A percentile compares a stretch with the other conserved stretches of the same genome.
These are phyloP conservation scores for Dendrobium nobile DNA, from an alignment of 106 monocot species.

Conservation along the genomic window DNA sequence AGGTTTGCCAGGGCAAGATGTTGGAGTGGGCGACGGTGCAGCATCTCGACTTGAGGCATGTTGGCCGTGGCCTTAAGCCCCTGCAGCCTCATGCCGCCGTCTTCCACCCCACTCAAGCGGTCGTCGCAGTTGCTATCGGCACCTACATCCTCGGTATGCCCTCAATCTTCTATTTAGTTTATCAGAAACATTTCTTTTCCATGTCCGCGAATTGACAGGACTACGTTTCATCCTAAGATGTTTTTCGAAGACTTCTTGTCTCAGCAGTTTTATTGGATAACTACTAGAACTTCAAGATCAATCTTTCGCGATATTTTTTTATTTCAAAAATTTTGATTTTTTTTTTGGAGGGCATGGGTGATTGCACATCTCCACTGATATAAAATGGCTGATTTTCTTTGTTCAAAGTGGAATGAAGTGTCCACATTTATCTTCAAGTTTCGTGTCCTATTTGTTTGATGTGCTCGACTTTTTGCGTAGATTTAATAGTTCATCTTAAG, in stretches of 20 bases:
- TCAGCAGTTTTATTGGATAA: neutral
- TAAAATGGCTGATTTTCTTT: too few relatives aligned
- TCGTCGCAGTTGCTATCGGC: slow-evolving; percentile 83
- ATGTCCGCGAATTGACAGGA: neutral
- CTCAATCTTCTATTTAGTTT: neutral
- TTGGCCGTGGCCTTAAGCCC: slow-evolving; percentile 68
- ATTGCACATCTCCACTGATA: neutral
- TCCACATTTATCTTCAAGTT: too few relatives aligned
- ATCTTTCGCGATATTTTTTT: neutral
- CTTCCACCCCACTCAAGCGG: slow-evolving; percentile 73
- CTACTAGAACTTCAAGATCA: neutral
- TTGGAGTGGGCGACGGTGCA: slow-evolving; percentile 89
- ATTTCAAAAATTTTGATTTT: neutral
- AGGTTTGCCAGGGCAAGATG: neutral
- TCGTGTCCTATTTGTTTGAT: too few relatives aligned
- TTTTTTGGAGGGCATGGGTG: neutral
- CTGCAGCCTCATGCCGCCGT: slow-evolving; percentile 86
- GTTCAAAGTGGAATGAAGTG: too few relatives aligned
- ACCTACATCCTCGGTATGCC: slow-evolving; percentile 64
- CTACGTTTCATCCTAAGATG: neutral
- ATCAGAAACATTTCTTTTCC: neutral
- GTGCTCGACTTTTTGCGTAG: too few relatives aligned
- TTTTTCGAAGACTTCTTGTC: neutral
- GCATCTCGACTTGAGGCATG: slow-evolving; percentile 86
- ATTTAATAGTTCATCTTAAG: neutral